Evolutionary conservation across 352 stramenopile genomes (phyloP), one percentile per base, ranked within the genome.

Genomic region (Blastocystis sp.): DNA sequence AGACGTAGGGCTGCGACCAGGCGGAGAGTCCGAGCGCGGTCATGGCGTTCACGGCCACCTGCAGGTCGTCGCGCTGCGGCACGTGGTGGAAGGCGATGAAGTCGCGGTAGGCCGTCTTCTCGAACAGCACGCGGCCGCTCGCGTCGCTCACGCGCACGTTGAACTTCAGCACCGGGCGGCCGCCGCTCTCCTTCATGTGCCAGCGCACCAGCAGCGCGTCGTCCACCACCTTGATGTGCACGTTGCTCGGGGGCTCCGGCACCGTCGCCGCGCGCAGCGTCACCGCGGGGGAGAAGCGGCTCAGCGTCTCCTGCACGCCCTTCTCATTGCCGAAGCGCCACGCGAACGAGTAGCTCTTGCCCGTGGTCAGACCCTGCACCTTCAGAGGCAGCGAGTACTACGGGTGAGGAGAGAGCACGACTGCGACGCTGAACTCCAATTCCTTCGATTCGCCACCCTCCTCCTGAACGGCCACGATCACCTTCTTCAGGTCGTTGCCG

Each of bases 291-390:
- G 38, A 62, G 2, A 23, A 21, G 11, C 43, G 70, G 10, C 45
- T 66, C 21, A 48, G 65, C 4, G 40, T 81, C 48, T 81, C 40
- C 59, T 81, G 70, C 21, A 62, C 59, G n/a, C 70, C 70, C 21
- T 81, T 81, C 41, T 2, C 14, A 23, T 81, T 81, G n/a, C 40
- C 70, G 53, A 81, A 81, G 41, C 70, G 70, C 70, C 70, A 81
- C 21, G 40, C 43, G 59, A 81, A 81, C 2, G 40, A 43, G n/a
- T 81, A 81, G 43, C 17, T 62, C 70, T 81, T 62, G 23, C 70
- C 70, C 0, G 48, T 10, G 17, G 38, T n/a, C 10, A 81, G 70
- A 41, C 70, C 70, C 7, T 11, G 43, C 21, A 81, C 48, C 11
- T 62, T 62, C 70, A 81, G 40, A 62, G 70, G 70, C 9, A 81